Base-by-base conservation (phyloP, 192 early-diverging fungal genomes). In the Rhizophagus clarus region DNA sequence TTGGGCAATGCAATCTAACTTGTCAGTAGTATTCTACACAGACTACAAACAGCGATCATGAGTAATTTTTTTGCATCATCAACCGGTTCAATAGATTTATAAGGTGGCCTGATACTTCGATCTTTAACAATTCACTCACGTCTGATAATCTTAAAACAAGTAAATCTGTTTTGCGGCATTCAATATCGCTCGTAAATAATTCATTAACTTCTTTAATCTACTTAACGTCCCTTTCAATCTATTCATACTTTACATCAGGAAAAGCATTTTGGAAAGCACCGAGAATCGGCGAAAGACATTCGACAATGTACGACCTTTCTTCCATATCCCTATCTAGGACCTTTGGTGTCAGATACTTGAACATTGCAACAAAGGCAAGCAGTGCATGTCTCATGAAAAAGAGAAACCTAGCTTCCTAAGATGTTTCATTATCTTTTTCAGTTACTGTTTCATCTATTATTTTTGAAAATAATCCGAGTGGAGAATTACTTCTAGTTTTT, bases 11-110 rank as follows among this genome's bases (percentile, higher is more conserved):
- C 67, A n/a, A n/a, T n/a, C 37, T 5, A 79, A 61, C 40, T 71
- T 71, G 69, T 69, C 34, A 4, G 15, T 1, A 79, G 56, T 42
- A 79, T 29, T 20, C 78, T 70, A 34, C 67, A 79, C 11, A 79
- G 22, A 70, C 8, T 79, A n/a, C 78, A 79, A 56, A 79, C 42
- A 32, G 24, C 67, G 67, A 79, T 72, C 24, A 72, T 72, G 4
- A 79, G 64, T 29, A 78, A 68, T 51, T 79, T 79, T 79, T 79
- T 79, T 31, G 32, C 66, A 20, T 79, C 66, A 9, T 67, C 37
- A 40, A 79, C 77, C 6, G 37, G 70, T 42, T 62, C 61, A 20
- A 9, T 29, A 14, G 68, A 32, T 79, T 71, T 79, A 61, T 71
- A 70, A 45, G 37, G 66, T 29, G 77, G 66, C 42, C 66, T 1